A percentile compares a stretch with the other conserved stretches of the same genome.
These are phyloP conservation scores for Amanita exitialis DNA, from an alignment of 768 basidiomycete species.

Conservation along the genomic window DNA sequence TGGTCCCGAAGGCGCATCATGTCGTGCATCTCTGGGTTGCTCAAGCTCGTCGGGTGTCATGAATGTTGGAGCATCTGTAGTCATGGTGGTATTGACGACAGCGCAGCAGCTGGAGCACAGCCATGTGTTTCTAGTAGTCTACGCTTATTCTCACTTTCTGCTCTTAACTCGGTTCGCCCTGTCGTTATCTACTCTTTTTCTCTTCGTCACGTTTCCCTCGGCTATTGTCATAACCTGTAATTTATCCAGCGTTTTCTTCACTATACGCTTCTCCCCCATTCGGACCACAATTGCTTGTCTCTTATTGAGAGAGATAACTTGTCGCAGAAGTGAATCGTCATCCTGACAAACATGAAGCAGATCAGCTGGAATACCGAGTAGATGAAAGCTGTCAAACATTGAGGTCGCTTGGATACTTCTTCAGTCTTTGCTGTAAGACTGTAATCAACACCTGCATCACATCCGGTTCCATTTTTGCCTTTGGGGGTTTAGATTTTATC, in stretches of 20 bases:
- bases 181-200: constrained; percentile 7
- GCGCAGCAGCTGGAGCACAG: constrained; percentile 1
- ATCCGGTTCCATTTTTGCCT: constrained; percentile 45
- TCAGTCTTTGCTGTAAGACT: constrained; percentile 40
- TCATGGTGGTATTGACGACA: constrained; percentile 1
- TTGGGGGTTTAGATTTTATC: constrained; percentile 64
- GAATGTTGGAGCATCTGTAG: background rate
- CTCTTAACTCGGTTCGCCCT: background rate
- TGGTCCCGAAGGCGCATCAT: background rate
- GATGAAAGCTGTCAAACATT: constrained; percentile 33
- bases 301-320: constrained; percentile 31
- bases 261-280: constrained; percentile 69
- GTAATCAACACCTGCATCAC: constrained; percentile 36
- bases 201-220: background rate
- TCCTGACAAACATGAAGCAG: constrained; percentile 18
- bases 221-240: constrained; percentile 9
- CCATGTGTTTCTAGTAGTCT: background rate
- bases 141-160: constrained; percentile 1
- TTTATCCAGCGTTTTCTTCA: constrained; percentile 23
- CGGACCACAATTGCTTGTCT: constrained; percentile 63
- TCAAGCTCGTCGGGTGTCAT: background rate
- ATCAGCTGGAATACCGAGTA: constrained; percentile 2
- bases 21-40: background rate
- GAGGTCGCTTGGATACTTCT: constrained; percentile 46
- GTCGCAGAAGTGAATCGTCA: constrained; percentile 40